Percentiles rank a stretch among this genome's conserved stretches.
Conservation (phyloP, 2,329 filamentous ascomycete genomes). For the Ascochyta koolunga region DNA sequence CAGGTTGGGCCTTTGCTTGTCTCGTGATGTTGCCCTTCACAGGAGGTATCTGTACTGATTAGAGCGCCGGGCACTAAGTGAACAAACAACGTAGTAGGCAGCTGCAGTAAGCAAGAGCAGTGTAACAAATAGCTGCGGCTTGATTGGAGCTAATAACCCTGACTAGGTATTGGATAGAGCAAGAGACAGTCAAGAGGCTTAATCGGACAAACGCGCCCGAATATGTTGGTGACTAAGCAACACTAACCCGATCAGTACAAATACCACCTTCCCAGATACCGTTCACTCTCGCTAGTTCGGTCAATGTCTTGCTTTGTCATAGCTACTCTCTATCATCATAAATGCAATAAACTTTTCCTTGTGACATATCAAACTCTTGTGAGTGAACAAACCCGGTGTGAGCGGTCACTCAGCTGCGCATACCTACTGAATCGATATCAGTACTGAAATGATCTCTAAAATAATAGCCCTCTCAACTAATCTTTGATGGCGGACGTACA, state of each 20-base stretch:
- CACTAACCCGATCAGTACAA: conserved; percentile 4
- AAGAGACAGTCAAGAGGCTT: conserved; percentile 11
- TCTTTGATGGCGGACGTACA: no score
- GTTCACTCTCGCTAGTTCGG: no score
- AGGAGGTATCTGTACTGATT: not conserved
- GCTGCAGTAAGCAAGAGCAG: not conserved
- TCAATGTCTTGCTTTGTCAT: no score
- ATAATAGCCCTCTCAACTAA: no score
- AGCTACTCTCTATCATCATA: no score
- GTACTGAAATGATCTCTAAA: no score
- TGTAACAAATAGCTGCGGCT: not conserved
- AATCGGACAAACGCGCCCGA: conserved; percentile 1
- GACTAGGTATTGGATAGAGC: conserved; percentile 5
- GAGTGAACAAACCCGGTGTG: no score
- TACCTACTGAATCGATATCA: no score
- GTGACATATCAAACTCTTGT: no score
- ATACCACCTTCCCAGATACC: not conserved
- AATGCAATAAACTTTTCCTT: no score
- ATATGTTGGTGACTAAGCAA: conserved; percentile 10
- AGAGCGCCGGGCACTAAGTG: not conserved
- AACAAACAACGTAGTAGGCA: not conserved
- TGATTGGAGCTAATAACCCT: conserved; percentile 4
- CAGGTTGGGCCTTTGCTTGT: not conserved
- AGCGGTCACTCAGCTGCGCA: no score
- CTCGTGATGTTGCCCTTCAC: conserved; percentile 13